Evolutionary conservation across 352 stramenopile species (phyloP), one percentile per base, ranked within the genome.

Genomic region (Peronospora belbahrii): DNA sequence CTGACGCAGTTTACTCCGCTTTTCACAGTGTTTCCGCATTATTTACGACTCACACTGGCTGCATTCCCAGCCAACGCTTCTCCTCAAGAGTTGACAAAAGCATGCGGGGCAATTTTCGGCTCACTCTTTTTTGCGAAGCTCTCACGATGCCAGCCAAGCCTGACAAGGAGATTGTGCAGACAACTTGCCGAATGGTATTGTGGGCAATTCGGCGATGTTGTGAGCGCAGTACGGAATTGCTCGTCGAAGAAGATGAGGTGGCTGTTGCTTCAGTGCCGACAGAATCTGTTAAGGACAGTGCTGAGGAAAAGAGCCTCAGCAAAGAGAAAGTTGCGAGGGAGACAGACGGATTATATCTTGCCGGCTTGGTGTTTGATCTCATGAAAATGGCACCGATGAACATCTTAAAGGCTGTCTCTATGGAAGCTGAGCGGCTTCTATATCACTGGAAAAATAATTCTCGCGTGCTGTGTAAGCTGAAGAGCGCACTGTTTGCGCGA

Each of bases 381-480:
- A 53, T 75, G 43, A 85, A 85, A 45, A 79, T 85, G 54, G 48
- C 56, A 3, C 74, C 70, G 4, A 41, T 83, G n/a, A 52, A 61
- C n/a, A 38, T 80, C 13, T 42, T 83, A 8, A 41, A 59, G 15
- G 41, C 33, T 8, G 39, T 51, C 1, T 63, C 74, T 9, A 69
- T 68, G 41, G 74, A 83, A 35, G 37, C 62, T 4, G 74, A 85
- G 27, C 41, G 37, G 2, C 50, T 85, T 2, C 43, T 81, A 14
- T 23, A 38, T 27, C 38, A 42, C 35, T 56, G 43, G 48, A 56
- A 44, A 15, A 31, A 9, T 23, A 60, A 54, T 20, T 17, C 44
- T 10, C 13, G 30, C 17, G 32, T 72, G 18, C 45, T 74, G 1
- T 20, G 49, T 31, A 37, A 56, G n/a, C 23, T 83, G 35, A 72